These are phyloP conservation scores for Phytophthora pseudosyringae DNA, from an alignment of 352 stramenopile species.

Conservation along the genomic window DNA sequence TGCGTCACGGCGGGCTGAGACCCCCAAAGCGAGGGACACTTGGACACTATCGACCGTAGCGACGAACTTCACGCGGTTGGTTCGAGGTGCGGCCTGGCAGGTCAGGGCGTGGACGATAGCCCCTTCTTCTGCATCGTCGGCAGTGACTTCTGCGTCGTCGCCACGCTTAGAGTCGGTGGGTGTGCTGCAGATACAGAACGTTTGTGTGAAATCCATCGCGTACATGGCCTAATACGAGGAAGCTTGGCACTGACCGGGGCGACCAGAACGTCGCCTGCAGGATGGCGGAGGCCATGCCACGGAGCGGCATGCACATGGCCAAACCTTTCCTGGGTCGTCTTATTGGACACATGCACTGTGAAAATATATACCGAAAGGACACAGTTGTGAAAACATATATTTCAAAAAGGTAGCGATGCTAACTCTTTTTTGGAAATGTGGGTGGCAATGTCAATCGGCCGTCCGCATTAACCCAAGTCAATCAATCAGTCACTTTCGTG, in stretches of 20 bases:
- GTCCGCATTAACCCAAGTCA: too few relatives aligned
- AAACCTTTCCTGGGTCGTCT: constrained; percentile 10
- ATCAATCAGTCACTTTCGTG: too few relatives aligned
- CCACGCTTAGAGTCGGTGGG: not conserved
- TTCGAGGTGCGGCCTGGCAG: not conserved
- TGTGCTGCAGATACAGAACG: not conserved
- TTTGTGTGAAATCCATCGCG: not conserved
- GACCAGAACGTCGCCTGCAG: not conserved
- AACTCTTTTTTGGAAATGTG: not conserved
- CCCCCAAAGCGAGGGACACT: constrained; percentile 7
- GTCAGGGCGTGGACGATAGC: not conserved
- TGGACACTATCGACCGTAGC: constrained; percentile 8
- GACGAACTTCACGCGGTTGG: constrained; percentile 5
- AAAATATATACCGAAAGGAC: constrained; percentile 26
- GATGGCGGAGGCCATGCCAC: not conserved
- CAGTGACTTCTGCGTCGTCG: not conserved
- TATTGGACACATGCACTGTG: constrained; percentile 7
- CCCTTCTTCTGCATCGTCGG: not conserved
- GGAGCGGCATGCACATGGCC: constrained; percentile 17
- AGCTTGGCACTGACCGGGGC: constrained; percentile 6
- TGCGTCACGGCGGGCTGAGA: not conserved
- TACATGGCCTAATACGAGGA: not conserved
- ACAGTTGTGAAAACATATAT: constrained; percentile 7
- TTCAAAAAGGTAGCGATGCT: not conserved
- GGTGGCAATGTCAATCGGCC: too few relatives aligned